phyloP scores from a whole-genome alignment of 257 asterid species.

The Misopates orontium region DNA sequence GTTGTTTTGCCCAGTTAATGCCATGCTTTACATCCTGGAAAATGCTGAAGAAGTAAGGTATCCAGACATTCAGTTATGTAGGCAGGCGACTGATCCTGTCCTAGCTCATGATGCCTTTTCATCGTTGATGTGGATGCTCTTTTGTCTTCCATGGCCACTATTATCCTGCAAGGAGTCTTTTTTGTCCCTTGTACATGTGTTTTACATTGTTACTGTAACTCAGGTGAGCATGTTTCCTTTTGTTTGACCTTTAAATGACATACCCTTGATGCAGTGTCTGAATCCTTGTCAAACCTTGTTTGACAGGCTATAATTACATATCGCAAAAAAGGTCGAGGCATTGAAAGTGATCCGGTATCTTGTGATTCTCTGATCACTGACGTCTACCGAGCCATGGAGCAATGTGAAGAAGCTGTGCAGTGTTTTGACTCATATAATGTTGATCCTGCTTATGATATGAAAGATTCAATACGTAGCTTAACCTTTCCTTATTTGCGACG shows the following conservation, averaged over 20 bases:
- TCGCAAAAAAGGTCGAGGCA: constrained; percentile 37
- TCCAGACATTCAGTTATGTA: constrained; percentile 85
- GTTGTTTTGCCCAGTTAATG: constrained; percentile 50
- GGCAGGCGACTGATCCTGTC: constrained; percentile 72
- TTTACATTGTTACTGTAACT: constrained; percentile 51
- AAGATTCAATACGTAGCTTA: constrained; percentile 66
- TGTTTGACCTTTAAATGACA: constrained; percentile 20
- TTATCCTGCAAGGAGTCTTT: constrained; percentile 73
- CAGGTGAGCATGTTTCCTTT: constrained; percentile 41
- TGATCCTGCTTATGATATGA: constrained; percentile 49
- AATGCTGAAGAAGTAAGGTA: constrained; percentile 50
- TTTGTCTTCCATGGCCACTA: constrained; percentile 88
- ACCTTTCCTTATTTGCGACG: constrained; percentile 86
- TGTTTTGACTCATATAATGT: constrained; percentile 54
- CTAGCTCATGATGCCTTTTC: constrained; percentile 84
- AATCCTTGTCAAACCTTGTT: constrained; percentile 24
- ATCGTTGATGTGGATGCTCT: constrained; percentile 89
- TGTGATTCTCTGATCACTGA: constrained; percentile 65
- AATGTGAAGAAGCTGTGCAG: constrained; percentile 48
- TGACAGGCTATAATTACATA: constrained; percentile 64
- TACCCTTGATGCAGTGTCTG: constrained; percentile 13
- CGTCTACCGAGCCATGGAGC: constrained; percentile 48
- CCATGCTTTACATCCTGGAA: constrained; percentile 61
- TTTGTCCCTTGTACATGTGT: constrained; percentile 75
- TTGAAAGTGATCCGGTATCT: constrained; percentile 38